Evolutionary conservation across 345 rosid species (phyloP), one percentile per base, ranked within the genome.

Genomic region (Euphorbia tirucalli): DNA sequence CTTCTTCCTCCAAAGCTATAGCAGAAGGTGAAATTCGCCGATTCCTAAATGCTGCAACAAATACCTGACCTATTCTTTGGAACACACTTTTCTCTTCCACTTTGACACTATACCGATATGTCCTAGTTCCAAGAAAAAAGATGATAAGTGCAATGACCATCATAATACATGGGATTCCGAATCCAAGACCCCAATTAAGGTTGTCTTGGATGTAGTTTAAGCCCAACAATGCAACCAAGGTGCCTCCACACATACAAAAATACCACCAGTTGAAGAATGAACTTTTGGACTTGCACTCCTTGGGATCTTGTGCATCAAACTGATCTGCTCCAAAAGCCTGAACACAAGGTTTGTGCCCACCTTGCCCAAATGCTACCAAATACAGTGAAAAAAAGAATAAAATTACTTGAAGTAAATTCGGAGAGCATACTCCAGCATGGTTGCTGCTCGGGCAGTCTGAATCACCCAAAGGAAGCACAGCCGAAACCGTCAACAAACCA

Each of bases 251-350:
- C 35, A 61, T 59, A 32, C 39, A 60, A 11, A 67, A 71, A 52
- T 71, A 71, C 76, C 76, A 77, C 80, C 80, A 77, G 31, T 72
- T 77, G 68, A 77, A 77, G 55, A 77, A 77, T 27, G 80, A 77
- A 44, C 76, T 77, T 22, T 61, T 77, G 5, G 71, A 64, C 21
- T 43, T 66, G 63, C 64, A 41, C 63, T 77, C 80, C 52, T 60
- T 18, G 25, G 73, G 73, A 61, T 71, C 73, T 27, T 49, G 67
- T 9, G 72, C 76, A 60, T 77, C 80, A 61, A 77, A 77, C 56
- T 77, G 80, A 66, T 72, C 75, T 14, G 80, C 80, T 15, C 80
- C 80, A 67, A 77, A 77, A 25, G 80, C 76, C 69, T 71, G 80
- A 25, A 67, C 72, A 31, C 80, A 77, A 22, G 80, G 73, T 46